Evolutionary conservation across 139 green algal species (phyloP).

Genomic region (Ulvella scutata): DNA sequence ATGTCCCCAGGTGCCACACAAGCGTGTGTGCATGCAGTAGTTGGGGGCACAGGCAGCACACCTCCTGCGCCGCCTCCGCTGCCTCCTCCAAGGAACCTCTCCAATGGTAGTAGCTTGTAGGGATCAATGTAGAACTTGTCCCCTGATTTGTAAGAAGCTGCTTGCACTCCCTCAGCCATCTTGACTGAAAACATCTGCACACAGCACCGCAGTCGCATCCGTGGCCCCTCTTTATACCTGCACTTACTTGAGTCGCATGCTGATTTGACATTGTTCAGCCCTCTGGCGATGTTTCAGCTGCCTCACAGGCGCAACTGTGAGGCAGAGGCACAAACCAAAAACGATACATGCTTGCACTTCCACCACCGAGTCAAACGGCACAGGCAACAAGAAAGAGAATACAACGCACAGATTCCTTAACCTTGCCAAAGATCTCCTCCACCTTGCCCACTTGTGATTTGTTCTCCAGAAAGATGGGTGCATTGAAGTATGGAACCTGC

Average conservation of each 20-base stretch:
- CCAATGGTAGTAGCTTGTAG: constrained; percentile 59
- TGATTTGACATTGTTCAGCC: no score
- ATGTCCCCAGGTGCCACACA: not conserved
- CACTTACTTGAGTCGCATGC: no score
- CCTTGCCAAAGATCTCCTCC: constrained; percentile 95
- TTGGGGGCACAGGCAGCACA: not conserved
- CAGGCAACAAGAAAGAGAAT: not conserved
- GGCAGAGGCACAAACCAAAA: not conserved
- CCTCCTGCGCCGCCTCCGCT: constrained; percentile 16
- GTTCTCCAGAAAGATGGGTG: constrained; percentile 94
- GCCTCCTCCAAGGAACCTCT: constrained; percentile 42
- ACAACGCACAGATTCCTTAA: constrained; percentile 62
- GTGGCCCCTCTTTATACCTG: no score
- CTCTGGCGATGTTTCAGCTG: no score
- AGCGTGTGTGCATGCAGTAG: not conserved
- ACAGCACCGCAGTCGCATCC: no score
- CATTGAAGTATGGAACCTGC: constrained; percentile 98
- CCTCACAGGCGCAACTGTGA: not conserved
- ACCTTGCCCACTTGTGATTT: constrained; percentile 95
- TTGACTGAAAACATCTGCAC: constrained; percentile 89
- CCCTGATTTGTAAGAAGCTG: constrained; percentile 72
- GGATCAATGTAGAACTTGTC: constrained; percentile 98
- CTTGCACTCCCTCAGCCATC: constrained; percentile 85
- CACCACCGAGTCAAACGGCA: not conserved
- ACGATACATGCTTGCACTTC: not conserved